phyloP scores from a whole-genome alignment of 352 stramenopile genomes.

The Thalassiosira pacifica region DNA sequence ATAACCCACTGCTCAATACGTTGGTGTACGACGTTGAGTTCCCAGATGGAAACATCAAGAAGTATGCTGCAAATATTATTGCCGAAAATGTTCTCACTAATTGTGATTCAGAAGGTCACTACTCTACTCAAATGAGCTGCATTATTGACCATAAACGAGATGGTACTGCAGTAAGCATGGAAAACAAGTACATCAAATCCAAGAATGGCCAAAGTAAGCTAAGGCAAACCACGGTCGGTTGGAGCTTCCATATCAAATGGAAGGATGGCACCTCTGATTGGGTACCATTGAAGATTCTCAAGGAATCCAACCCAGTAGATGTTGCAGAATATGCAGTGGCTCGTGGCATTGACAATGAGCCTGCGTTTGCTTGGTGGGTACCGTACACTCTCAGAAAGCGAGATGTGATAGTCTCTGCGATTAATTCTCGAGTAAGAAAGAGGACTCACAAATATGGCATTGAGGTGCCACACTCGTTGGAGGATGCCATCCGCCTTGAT shows the following conservation, averaged over 20 bases:
- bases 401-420: conserved; percentile 38
- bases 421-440: conserved; percentile 19
- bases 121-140: conserved; percentile 15
- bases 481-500: conserved; percentile 61
- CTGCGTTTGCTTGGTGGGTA: conserved; percentile 48
- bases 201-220: not conserved
- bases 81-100: conserved; percentile 47
- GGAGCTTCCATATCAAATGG: conserved; percentile 41
- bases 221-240: conserved; percentile 15
- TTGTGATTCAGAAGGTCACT: not conserved
- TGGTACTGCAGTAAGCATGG: conserved; percentile 1
- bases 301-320: conserved; percentile 17
- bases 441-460: conserved; percentile 73
- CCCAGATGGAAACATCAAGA: conserved; percentile 28
- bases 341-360: conserved; percentile 35
- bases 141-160: conserved; percentile 43
- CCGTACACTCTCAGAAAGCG: conserved; percentile 17
- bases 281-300: conserved; percentile 27
- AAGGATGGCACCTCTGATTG: conserved; percentile 54
- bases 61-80: conserved; percentile 59
- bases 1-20: conserved; percentile 47
- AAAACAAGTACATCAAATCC: conserved; percentile 36
- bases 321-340: conserved; percentile 45
- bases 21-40: conserved; percentile 41
- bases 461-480: conserved; percentile 58